These are phyloP conservation scores for Sugiyamaella valdiviana DNA, from an alignment of 805 yeast species.

Conservation along the genomic window DNA sequence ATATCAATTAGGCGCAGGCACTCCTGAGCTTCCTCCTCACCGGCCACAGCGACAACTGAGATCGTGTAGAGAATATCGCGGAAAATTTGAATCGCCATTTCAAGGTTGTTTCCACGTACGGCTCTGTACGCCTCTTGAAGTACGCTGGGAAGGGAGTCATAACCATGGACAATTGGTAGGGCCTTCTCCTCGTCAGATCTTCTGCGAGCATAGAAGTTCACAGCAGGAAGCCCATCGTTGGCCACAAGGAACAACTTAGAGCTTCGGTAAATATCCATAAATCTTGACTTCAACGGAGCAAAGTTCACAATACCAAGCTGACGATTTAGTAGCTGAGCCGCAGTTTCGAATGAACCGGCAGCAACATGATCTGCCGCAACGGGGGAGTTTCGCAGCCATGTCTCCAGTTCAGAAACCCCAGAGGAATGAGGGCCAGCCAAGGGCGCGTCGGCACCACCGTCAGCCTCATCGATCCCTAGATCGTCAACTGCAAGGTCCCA, in stretches of 20 bases:
- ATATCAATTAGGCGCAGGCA: slow-evolving; percentile 63
- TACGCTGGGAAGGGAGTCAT: slow-evolving; percentile 53
- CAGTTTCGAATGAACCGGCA: slow-evolving; percentile 93
- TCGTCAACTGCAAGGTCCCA: slow-evolving; percentile 61
- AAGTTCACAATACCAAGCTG: slow-evolving; percentile 84
- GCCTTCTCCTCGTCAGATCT: slow-evolving; percentile 45
- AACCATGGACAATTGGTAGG: slow-evolving; percentile 71
- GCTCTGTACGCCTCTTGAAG: slow-evolving; percentile 70
- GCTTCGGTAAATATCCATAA: slow-evolving; percentile 76
- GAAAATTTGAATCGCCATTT: slow-evolving; percentile 73
- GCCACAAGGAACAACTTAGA: slow-evolving; percentile 72
- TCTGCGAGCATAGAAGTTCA: slow-evolving; percentile 61
- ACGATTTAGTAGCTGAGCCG: slow-evolving; percentile 84
- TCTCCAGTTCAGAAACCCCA: slow-evolving; percentile 55
- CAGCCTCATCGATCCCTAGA: slow-evolving; percentile 43
- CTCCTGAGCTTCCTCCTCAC: slow-evolving; percentile 68
- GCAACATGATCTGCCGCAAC: slow-evolving; percentile 91
- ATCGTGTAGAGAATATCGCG: slow-evolving; percentile 72
- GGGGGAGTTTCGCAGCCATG: slow-evolving; percentile 84
- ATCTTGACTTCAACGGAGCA: slow-evolving; percentile 78
- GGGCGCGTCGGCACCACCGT: slow-evolving; percentile 29
- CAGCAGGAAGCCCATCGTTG: slow-evolving; percentile 64
- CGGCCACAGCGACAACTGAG: slow-evolving; percentile 62
- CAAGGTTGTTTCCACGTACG: slow-evolving; percentile 79
- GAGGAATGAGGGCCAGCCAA: slow-evolving; percentile 31